A percentile compares a stretch with the other conserved stretches of the same genome.
These are phyloP conservation scores for Pythium folliculosum DNA, from an alignment of 352 stramenopile genomes.

Conservation along the genomic window DNA sequence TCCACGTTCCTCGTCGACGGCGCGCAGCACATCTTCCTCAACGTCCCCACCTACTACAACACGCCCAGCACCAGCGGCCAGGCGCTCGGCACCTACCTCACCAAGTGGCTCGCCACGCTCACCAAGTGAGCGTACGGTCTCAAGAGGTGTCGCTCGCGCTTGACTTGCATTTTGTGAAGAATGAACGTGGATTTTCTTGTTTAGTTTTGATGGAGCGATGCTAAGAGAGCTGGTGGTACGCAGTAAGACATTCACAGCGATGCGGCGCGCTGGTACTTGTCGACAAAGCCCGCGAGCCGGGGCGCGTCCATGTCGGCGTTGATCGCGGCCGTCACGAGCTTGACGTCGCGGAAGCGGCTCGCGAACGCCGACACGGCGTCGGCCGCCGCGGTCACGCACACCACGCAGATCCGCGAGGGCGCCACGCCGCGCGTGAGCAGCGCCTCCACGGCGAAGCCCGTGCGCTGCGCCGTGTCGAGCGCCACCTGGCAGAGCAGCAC, in stretches of 20 bases:
- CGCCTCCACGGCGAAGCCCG: constrained; percentile 3
- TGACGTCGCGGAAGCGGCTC: constrained; percentile 24
- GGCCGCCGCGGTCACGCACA: constrained; percentile 14
- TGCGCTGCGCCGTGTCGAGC: constrained; percentile 6
- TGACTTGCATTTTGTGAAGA: background rate
- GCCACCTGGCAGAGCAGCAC: constrained; percentile 20
- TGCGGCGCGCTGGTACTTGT: constrained; percentile 8
- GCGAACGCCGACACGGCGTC: constrained; percentile 20
- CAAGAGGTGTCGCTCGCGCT: too few species aligned
- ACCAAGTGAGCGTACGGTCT: background rate
- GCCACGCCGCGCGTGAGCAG: constrained; percentile 12
- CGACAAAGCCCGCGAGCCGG: constrained; percentile 16
- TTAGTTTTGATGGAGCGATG: too few species aligned
- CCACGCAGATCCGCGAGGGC: constrained; percentile 14
- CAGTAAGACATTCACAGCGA: background rate
- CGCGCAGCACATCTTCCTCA: constrained; percentile 9
- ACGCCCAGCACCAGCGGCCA: background rate
- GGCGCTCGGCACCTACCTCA: background rate
- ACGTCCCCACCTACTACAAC: constrained; percentile 1
- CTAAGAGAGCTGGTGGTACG: too few species aligned
- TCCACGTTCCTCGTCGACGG: constrained; percentile 37
- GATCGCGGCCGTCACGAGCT: constrained; percentile 24
- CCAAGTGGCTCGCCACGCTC: background rate
- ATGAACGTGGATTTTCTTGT: too few species aligned
- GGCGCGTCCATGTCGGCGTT: constrained; percentile 20